Evolutionary conservation across 176 grass and related monocot genomes (phyloP).

Genomic region (Bothriochloa decipiens): DNA sequence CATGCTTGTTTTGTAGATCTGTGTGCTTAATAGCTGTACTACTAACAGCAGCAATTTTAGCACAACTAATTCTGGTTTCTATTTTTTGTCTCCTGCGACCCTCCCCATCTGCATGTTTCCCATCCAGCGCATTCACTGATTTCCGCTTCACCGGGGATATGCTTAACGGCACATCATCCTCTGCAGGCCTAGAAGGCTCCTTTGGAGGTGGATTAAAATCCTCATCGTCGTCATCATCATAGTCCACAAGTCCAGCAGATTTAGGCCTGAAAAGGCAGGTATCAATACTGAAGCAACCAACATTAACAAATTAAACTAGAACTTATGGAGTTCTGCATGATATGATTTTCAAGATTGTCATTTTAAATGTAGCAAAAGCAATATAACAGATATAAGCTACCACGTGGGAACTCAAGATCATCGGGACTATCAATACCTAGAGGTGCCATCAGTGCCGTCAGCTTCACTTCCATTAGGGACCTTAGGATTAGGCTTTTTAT

Average conservation of each 20-base stretch:
- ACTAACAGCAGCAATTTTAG: constrained; percentile 47
- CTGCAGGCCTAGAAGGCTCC: constrained; percentile 57
- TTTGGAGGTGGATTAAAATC: constrained; percentile 93
- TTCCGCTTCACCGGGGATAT: constrained; percentile 68
- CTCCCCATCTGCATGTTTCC: constrained; percentile 55
- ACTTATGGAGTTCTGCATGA: neutral
- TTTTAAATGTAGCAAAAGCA: neutral
- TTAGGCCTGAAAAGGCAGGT: constrained; percentile 58
- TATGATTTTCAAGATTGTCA: constrained; percentile 14
- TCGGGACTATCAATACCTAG: constrained; percentile 55
- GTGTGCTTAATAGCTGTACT: constrained; percentile 40
- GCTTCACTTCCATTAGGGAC: constrained; percentile 76
- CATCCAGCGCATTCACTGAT: constrained; percentile 33
- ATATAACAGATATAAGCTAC: constrained; percentile 25
- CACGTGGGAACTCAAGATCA: neutral
- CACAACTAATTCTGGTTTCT: constrained; percentile 60
- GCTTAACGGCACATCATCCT: constrained; percentile 64
- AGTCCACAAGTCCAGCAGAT: constrained; percentile 83
- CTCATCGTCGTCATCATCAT: constrained; percentile 90
- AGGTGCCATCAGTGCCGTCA: constrained; percentile 9
- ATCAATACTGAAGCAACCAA: constrained; percentile 24
- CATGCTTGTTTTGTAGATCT: constrained; percentile 41
- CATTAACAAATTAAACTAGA: constrained; percentile 26
- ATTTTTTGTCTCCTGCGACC: constrained; percentile 64
- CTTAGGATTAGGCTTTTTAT: constrained; percentile 44